phyloP scores from a whole-genome alignment of 1,284 basidiomycete genomes.

The Sporisorium sorghi region DNA sequence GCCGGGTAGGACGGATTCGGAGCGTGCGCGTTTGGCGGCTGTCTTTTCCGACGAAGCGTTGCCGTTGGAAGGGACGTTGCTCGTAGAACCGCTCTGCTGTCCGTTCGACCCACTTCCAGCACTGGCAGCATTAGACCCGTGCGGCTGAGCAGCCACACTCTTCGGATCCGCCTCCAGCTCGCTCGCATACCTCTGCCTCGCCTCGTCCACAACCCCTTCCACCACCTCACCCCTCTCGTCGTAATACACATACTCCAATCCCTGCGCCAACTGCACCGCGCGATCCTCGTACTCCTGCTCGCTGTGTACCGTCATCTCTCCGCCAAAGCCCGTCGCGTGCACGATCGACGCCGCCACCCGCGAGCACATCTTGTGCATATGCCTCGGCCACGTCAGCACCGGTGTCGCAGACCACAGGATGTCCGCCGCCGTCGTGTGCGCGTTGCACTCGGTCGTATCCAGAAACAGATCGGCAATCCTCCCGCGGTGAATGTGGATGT shows the following conservation, averaged over 20 bases:
- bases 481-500: conserved; percentile 74
- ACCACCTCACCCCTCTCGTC: conserved; percentile 33
- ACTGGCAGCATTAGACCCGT: too few species aligned
- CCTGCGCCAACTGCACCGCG: conserved; percentile 73
- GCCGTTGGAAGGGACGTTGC: too few species aligned
- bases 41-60: too few species aligned
- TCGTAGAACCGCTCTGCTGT: background rate
- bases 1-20: conserved; percentile 15
- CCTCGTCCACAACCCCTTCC: conserved; percentile 4
- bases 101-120: background rate
- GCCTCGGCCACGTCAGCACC: conserved; percentile 75
- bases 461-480: conserved; percentile 75
- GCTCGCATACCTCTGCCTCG: conserved; percentile 26
- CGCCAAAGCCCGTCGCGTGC: conserved; percentile 74
- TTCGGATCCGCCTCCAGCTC: conserved; percentile 41
- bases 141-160: conserved; percentile 45
- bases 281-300: conserved; percentile 74
- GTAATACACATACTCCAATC: conserved; percentile 68
- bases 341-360: conserved; percentile 76
- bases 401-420: conserved; percentile 77
- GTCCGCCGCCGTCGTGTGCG: conserved; percentile 76
- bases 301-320: conserved; percentile 74
- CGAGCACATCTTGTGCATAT: conserved; percentile 76
- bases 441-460: conserved; percentile 78
- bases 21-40: conserved; percentile 26